phyloP scores from a whole-genome alignment of 2,329 filamentous ascomycete species.

The Sporothrix sp. region DNA sequence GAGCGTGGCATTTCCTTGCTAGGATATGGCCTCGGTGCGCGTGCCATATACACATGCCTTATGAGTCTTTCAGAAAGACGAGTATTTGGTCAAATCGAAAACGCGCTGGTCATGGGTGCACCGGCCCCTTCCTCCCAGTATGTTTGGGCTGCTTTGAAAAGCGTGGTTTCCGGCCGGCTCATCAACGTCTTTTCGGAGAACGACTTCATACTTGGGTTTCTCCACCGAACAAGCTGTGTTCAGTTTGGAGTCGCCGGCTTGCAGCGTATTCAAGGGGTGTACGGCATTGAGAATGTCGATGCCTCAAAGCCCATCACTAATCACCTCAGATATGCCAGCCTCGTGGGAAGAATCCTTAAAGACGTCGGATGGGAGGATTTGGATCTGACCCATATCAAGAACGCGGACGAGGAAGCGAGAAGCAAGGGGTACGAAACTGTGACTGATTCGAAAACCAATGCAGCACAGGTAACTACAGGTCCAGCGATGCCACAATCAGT shows the following conservation, averaged over 20 bases:
- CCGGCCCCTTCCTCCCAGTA: slow-evolving; percentile 63
- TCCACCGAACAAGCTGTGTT: slow-evolving; percentile 74
- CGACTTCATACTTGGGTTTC: slow-evolving; percentile 79
- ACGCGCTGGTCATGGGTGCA: slow-evolving; percentile 73
- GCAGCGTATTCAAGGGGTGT: slow-evolving; percentile 59
- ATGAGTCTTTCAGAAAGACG: slow-evolving; percentile 68
- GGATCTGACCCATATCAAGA: slow-evolving; percentile 30
- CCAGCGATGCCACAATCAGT: background rate
- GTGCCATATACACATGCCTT: slow-evolving; percentile 76
- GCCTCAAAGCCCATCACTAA: slow-evolving; percentile 56
- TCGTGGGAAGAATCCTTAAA: slow-evolving; percentile 56
- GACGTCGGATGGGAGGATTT: slow-evolving; percentile 62
- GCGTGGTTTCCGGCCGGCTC: slow-evolving; percentile 71
- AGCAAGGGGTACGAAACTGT: background rate
- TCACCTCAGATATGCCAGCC: slow-evolving; percentile 60
- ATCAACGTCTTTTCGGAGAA: slow-evolving; percentile 84
- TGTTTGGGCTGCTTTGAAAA: slow-evolving; percentile 69
- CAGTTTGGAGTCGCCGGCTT: slow-evolving; percentile 79
- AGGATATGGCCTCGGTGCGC: slow-evolving; percentile 73
- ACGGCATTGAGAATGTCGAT: slow-evolving; percentile 57
- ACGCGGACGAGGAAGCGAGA: slow-evolving; percentile 24
- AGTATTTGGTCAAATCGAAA: slow-evolving; percentile 79
- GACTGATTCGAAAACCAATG: slow-evolving; percentile 9
- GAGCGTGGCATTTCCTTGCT: slow-evolving; percentile 72
- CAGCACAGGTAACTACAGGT: slow-evolving; percentile 14